These are phyloP conservation scores for Sporothrix variecibatus DNA, from an alignment of 2,329 filamentous ascomycete genomes.

Conservation along the genomic window DNA sequence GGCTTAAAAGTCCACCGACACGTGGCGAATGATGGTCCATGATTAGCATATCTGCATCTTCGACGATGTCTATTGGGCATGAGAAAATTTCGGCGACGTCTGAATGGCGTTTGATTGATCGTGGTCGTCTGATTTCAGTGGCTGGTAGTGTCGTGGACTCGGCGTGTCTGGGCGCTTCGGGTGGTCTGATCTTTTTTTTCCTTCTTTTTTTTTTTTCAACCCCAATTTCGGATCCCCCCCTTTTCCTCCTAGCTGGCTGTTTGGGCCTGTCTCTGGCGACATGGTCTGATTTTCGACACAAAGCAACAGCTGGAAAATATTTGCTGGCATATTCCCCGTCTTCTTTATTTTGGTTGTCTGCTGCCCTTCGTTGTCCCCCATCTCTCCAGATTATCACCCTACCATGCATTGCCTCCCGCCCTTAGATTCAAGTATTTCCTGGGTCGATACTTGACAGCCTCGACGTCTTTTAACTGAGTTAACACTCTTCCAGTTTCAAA, in stretches of 20 bases:
- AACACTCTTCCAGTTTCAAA: constrained; percentile 17
- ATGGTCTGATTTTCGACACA: neutral
- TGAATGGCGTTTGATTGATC: neutral
- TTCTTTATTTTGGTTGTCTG: neutral
- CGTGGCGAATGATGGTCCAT: neutral
- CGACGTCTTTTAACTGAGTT: neutral
- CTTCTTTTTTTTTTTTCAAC: neutral
- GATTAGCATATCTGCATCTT: neutral
- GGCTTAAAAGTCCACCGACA: neutral
- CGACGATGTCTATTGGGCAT: neutral
- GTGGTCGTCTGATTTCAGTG: neutral
- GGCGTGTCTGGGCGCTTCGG: neutral
- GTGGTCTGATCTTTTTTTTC: neutral
- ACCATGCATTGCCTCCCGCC: neutral
- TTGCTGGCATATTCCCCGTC: neutral
- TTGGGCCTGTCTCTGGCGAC: neutral
- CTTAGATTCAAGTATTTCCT: neutral
- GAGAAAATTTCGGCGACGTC: neutral
- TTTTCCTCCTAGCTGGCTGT: neutral
- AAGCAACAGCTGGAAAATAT: neutral
- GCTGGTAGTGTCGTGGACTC: neutral
- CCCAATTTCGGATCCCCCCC: neutral
- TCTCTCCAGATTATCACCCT: neutral
- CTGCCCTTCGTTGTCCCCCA: neutral
- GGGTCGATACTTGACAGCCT: neutral